phyloP scores from a whole-genome alignment of 805 yeast genomes.

The Kazachstania psychrophila region DNA sequence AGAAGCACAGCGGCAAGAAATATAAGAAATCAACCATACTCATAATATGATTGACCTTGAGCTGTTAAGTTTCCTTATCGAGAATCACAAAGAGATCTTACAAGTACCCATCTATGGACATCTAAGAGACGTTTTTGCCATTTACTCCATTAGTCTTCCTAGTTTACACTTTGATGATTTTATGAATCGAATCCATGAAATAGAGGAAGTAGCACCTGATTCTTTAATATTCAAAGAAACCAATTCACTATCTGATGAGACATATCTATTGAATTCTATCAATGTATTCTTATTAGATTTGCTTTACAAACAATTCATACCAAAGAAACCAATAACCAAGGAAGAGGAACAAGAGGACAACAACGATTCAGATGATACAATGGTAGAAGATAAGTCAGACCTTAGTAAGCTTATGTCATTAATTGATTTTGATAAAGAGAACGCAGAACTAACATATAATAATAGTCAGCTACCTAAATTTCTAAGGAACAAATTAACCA shows the following conservation, averaged over 20 bases:
- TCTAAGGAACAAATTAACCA: constrained; percentile 10
- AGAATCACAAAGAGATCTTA: constrained; percentile 15
- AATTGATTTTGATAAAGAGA: constrained; percentile 4
- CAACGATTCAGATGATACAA: not conserved
- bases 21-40: too few relatives aligned
- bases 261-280: constrained; percentile 11
- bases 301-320: constrained; percentile 29
- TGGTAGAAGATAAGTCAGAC: not conserved
- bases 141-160: not conserved
- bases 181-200: constrained; percentile 7
- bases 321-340: too few relatives aligned
- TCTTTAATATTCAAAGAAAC: constrained; percentile 11
- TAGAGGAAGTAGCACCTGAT: constrained; percentile 12
- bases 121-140: constrained; percentile 16
- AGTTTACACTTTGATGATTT: constrained; percentile 8
- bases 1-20: too few relatives aligned
- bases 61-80: constrained; percentile 14
- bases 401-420: constrained; percentile 1
- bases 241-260: not conserved
- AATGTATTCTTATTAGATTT: constrained; percentile 15
- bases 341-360: not conserved
- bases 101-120: constrained; percentile 22
- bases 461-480: constrained; percentile 2
- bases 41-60: constrained; percentile 1
- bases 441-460: not conserved